Conservation (phyloP, 176 grass and related monocot genomes). For the Triticum turgidum region DNA sequence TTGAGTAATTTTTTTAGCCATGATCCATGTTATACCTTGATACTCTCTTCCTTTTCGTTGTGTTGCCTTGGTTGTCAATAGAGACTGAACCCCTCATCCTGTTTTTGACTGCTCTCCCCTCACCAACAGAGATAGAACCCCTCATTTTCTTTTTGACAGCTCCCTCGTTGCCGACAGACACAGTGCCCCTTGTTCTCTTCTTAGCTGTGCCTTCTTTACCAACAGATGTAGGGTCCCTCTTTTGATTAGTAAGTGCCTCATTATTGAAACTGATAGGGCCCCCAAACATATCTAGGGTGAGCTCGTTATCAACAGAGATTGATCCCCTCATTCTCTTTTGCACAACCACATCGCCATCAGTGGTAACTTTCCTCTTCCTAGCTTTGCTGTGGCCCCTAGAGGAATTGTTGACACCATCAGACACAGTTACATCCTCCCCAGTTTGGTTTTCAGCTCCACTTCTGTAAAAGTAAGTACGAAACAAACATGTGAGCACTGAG, state of each 20-base stretch:
- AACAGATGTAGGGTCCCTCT: neutral
- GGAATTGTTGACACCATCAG: constrained; percentile 25
- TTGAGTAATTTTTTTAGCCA: neutral
- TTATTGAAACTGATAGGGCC: neutral
- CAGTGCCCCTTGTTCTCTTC: neutral
- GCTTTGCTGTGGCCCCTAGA: constrained; percentile 13
- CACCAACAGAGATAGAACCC: neutral
- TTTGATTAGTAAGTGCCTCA: neutral
- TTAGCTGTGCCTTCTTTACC: constrained; percentile 21
- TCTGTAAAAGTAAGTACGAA: constrained; percentile 18
- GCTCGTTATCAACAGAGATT: constrained; percentile 23
- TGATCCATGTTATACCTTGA: constrained; percentile 41
- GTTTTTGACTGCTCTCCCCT: neutral
- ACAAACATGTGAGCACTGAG: constrained; percentile 35
- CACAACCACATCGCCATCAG: constrained; percentile 19
- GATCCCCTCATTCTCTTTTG: constrained; percentile 26
- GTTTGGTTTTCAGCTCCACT: constrained; percentile 6
- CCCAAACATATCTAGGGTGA: neutral
- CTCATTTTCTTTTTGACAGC: constrained; percentile 24
- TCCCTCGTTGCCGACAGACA: neutral
- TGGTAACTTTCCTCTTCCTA: constrained; percentile 37
- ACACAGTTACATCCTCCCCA: neutral
- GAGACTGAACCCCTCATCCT: constrained; percentile 22
- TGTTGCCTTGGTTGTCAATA: constrained; percentile 9
- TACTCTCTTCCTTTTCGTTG: constrained; percentile 26